A percentile compares a stretch with the other conserved stretches of the same genome.
phyloP scores from a whole-genome alignment of 2,329 filamentous ascomycete genomes.

The Massarina eburnea region DNA sequence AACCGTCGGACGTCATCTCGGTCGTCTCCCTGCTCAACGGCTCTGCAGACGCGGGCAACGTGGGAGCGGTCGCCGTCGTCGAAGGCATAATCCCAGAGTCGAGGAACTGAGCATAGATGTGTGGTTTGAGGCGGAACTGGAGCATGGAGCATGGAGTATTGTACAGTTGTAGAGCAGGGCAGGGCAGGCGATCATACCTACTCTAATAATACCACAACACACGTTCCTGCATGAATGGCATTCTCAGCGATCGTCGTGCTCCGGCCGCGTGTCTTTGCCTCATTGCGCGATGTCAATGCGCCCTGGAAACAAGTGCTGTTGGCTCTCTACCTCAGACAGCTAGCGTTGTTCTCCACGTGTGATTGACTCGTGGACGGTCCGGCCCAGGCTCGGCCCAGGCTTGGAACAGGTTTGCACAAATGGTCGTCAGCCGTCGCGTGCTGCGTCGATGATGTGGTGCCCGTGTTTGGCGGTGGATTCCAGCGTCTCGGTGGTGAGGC shows the following conservation, averaged over 20 bases:
- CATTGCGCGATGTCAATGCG: conserved; percentile 6
- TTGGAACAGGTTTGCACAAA: too few species aligned
- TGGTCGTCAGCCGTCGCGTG: too few species aligned
- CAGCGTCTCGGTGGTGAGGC: too few species aligned
- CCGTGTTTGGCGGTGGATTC: too few species aligned
- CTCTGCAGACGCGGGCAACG: conserved; percentile 45
- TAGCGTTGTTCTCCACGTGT: background rate
- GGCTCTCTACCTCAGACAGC: background rate
- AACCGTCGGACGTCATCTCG: conserved; percentile 85
- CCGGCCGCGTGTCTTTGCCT: background rate
- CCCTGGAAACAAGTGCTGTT: conserved; percentile 3
- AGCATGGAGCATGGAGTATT: conserved; percentile 16
- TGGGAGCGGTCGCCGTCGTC: conserved; percentile 44
- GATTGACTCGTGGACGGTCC: background rate
- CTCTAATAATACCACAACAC: too few species aligned
- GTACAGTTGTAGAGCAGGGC: conserved; percentile 11
- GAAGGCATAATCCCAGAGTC: conserved; percentile 43
- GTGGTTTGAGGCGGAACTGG: background rate
- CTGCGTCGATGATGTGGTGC: too few species aligned
- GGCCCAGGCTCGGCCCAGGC: too few species aligned
- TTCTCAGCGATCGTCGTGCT: background rate
- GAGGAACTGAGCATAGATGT: conserved; percentile 14
- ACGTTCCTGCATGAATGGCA: too few species aligned
- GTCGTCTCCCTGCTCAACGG: conserved; percentile 58
- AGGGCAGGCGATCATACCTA: background rate